A percentile compares a stretch with the other conserved stretches of the same genome.
Evolutionary conservation across 73 alveolate genomes (phyloP).

Genomic region (Tetrahymena malaccensis): DNA sequence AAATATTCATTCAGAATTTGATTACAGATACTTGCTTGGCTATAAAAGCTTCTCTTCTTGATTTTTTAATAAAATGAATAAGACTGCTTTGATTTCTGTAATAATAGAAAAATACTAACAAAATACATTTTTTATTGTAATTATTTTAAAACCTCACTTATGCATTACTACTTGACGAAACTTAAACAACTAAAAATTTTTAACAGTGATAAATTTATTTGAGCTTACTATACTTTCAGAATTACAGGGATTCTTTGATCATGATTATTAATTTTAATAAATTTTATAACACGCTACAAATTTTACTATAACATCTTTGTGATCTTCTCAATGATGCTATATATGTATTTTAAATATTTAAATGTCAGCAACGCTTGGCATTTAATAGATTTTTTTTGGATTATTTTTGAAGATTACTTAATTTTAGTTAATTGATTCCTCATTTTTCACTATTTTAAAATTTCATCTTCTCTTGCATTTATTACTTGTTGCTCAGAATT

Average conservation of each 20-base stretch:
- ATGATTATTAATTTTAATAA: too few relatives aligned
- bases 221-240: background rate
- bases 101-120: background rate
- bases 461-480: background rate
- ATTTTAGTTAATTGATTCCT: too few relatives aligned
- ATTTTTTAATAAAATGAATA: too few relatives aligned
- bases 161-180: too few relatives aligned
- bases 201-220: too few relatives aligned
- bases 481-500: background rate
- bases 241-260: background rate
- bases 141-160: background rate
- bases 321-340: background rate
- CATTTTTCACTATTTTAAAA: too few relatives aligned
- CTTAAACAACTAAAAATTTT: too few relatives aligned
- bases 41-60: background rate
- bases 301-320: background rate
- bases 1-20: background rate
- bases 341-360: too few relatives aligned
- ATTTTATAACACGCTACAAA: background rate
- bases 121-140: too few relatives aligned
- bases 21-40: background rate
- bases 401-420: too few relatives aligned
- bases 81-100: background rate
- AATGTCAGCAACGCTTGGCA: background rate
- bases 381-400: background rate